Conservation (phyloP, 306 rosid genomes). For the Cucurbita moschata region DNA sequence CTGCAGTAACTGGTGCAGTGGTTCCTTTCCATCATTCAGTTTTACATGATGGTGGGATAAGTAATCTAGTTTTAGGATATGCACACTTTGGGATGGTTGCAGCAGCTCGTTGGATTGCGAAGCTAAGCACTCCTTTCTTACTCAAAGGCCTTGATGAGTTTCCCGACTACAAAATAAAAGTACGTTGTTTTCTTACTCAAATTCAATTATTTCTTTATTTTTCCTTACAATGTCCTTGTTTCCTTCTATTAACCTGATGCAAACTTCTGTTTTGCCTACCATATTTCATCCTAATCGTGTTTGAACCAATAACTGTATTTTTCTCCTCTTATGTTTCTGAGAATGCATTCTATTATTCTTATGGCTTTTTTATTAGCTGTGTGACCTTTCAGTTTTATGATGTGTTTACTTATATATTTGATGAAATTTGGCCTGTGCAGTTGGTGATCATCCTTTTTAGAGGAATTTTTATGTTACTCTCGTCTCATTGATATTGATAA, state of each 20-base stretch:
- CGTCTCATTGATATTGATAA: background rate
- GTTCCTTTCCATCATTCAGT: constrained; percentile 93
- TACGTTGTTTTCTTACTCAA: constrained; percentile 7
- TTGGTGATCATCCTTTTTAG: background rate
- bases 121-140: constrained; percentile 73
- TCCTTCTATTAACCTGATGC: background rate
- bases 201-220: background rate
- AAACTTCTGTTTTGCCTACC: background rate
- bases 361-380: background rate
- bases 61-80: constrained; percentile 86
- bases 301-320: background rate
- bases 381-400: background rate
- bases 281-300: background rate
- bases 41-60: constrained; percentile 86
- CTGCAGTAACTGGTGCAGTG: constrained; percentile 94
- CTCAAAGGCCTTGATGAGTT: constrained; percentile 58
- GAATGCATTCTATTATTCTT: background rate
- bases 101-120: constrained; percentile 98
- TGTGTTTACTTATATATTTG: background rate
- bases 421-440: background rate
- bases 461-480: background rate
- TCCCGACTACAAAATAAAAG: constrained; percentile 77
- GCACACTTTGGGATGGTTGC: constrained; percentile 99
- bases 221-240: background rate
- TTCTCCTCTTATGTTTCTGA: background rate